Base-by-base conservation (phyloP, 1,284 basidiomycete genomes). In the Neonothopanus nambi region DNA sequence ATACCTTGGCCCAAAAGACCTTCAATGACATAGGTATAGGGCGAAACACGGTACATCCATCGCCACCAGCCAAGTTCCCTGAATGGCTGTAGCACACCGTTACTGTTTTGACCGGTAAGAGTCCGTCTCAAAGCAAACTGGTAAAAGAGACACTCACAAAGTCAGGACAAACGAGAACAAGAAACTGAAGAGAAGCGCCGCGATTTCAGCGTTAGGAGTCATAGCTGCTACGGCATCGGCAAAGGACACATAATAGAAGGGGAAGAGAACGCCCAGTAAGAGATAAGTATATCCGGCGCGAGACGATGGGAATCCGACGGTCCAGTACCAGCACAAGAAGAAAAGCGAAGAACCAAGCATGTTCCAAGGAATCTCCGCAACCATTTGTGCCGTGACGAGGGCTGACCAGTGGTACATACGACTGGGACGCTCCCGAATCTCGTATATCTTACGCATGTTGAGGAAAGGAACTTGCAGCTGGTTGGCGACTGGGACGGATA, bases 391-490 rank as follows among this genome's bases (percentile, higher is more conserved):
- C 0, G 82, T 78, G 50, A 86, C 57, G 24, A 94, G 79, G 0
- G 89, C 82, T 3, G 84, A 77, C 93, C 93, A 95, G 57, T 81
- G 82, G 72, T 95, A 95, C 71, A 93, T 91, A 60, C 87, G 81
- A 59, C 86, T 88, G 0, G 87, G 81, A 2, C 85, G 77, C 67
- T 92, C 90, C 28, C 89, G 80, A 28, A 84, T 80, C 62, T 91
- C 86, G 63, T 89, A 93, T 28, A 91, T 73, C 6, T 70, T 70
- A 11, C 81, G 76, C 52, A 75, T 74, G 24, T 68, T 63, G 47
- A 80, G 70, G 64, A 74, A 80, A 3, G 70, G 71, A 3, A 75
- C 71, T 57, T 79, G 77, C 1, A 81, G 62, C 59, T 79, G 77
- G 57, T 75, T 77, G 21, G 73, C 67, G n/a, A 78, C 63, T 2